phyloP scores from a whole-genome alignment of 257 asterid species.

The Penstemon davidsonii region DNA sequence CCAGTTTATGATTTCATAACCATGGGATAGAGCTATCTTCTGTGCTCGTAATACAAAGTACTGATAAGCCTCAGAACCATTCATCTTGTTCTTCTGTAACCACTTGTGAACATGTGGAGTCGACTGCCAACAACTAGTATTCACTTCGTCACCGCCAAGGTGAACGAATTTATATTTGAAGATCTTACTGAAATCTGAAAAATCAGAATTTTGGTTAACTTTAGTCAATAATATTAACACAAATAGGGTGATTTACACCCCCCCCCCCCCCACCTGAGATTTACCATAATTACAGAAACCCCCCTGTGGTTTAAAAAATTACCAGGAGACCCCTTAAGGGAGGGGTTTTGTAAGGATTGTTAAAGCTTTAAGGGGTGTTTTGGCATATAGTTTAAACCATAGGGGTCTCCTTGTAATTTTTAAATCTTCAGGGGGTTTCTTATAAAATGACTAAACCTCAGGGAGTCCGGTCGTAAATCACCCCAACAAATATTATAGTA shows the following conservation, averaged over 20 bases:
- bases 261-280: no score
- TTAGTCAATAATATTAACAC: neutral
- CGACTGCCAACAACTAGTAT: slow-evolving; percentile 79
- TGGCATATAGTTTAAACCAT: no score
- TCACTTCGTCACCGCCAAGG: slow-evolving; percentile 95
- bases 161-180: slow-evolving; percentile 88
- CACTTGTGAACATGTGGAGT: slow-evolving; percentile 72
- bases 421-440: no score
- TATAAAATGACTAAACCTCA: no score
- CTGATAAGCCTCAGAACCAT: slow-evolving; percentile 60
- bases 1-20: slow-evolving; percentile 95
- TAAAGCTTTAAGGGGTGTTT: no score
- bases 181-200: slow-evolving; percentile 87
- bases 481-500: neutral
- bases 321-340: no score
- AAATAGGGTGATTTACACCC: no score
- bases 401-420: no score
- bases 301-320: no score
- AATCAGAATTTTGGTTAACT: neutral
- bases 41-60: slow-evolving; percentile 83
- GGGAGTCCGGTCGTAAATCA: no score
- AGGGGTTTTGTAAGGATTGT: no score
- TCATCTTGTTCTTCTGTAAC: slow-evolving; percentile 46
- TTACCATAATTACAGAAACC: no score
- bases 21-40: slow-evolving; percentile 83